Evolutionary conservation across 139 green algal genomes (phyloP), one percentile per base, ranked within the genome.

Genomic region (Tetradesmus obliquus): DNA sequence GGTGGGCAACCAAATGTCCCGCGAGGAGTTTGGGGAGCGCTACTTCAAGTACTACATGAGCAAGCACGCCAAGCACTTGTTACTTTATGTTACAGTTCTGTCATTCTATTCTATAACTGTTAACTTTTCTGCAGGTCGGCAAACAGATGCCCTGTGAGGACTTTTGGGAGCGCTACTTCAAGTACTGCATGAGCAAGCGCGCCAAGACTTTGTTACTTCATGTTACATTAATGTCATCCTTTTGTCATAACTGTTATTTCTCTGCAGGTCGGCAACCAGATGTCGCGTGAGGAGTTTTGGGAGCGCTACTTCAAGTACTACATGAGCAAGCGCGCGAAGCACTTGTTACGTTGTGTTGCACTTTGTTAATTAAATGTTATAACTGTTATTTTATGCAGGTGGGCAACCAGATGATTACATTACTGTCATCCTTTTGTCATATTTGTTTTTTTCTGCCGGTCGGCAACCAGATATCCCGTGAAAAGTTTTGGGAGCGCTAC

Each of bases 11-110:
- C 58, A 81, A 53, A 69, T 90, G 69, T 84, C 51, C 2, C 17
- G 86, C 8, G 86, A 81, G 0, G 86, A 90, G 51, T 90, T 90
- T 51, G 84, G 86, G 86, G 9, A 2, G 66, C 58, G 86, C 20
- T 90, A 90, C 71, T 69, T 90, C 66, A 83, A 72, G 71, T 90
- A 84, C 86, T 74, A 74, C 86, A 90, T 90, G 86, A 32, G 55
- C 22, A 90, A 90, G 71, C 22, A 76, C 5, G 51, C 51, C 19
- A 90, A 84, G 71, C 86, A 45, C 32, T 45, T 45, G 32, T 45
- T 45, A 45, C 32, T 45, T 0, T 45, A 45, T 45, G 32, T 45
- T 0, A 45, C 32, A 45, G 0, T 45, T 45, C 32, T 45, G 8
- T 13, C 57, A 66, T 62, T 7, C 7, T 17, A n/a, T n/a, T n/a